phyloP scores from a whole-genome alignment of 2,329 filamentous ascomycete genomes.

The Sarocladium kiliense region DNA sequence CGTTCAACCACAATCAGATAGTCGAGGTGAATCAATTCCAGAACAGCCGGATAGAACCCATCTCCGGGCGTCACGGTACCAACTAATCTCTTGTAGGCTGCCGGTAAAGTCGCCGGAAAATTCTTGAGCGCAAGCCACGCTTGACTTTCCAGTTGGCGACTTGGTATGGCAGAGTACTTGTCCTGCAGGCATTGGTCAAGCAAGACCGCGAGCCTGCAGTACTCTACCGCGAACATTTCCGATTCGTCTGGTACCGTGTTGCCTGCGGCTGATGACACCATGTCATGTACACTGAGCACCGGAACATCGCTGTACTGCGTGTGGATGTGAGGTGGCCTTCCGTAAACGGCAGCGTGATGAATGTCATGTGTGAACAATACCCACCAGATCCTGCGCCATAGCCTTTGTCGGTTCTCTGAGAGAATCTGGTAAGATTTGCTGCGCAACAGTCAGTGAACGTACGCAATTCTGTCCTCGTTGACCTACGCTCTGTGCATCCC shows the following conservation, averaged over 20 bases:
- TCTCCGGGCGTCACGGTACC: neutral
- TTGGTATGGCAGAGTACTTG: neutral
- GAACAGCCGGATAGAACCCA: neutral
- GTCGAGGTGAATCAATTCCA: slow-evolving; percentile 1
- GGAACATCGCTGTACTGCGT: slow-evolving; percentile 2
- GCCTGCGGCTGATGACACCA: neutral
- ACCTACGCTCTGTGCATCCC: slow-evolving; percentile 5
- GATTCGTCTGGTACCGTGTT: neutral
- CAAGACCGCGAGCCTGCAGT: neutral
- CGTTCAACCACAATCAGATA: slow-evolving; percentile 4
- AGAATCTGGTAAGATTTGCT: slow-evolving; percentile 2
- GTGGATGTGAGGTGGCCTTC: slow-evolving; percentile 1
- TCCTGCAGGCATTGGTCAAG: neutral
- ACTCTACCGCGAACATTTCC: neutral
- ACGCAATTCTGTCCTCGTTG: neutral
- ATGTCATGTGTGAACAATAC: neutral
- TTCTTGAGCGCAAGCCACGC: slow-evolving; percentile 5
- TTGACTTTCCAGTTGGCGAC: neutral
- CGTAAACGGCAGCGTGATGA: neutral
- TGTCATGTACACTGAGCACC: neutral
- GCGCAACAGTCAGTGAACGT: neutral
- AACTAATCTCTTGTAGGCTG: neutral
- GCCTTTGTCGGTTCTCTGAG: neutral
- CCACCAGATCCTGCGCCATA: slow-evolving; percentile 4
- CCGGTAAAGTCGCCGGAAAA: neutral